Conservation (phyloP, 2,329 filamentous ascomycete species). For the Reticulascus tulasneorum region DNA sequence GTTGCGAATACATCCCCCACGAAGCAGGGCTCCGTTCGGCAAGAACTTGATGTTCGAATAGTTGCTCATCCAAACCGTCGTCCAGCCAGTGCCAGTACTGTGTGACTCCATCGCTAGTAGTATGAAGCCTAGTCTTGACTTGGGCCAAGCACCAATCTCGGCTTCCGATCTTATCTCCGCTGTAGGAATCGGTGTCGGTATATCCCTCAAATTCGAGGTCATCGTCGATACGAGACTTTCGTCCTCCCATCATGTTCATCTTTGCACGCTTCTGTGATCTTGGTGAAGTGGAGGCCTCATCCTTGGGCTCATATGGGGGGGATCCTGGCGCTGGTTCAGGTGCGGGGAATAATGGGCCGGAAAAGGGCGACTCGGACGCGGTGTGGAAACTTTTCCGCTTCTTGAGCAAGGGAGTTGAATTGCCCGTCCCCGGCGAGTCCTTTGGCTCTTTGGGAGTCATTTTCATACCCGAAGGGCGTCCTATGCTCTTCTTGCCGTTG, state of each 20-base stretch:
- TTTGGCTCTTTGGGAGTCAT: conserved; percentile 21
- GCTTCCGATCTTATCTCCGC: conserved; percentile 36
- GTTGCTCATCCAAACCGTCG: conserved; percentile 24
- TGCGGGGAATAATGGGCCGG: too few relatives aligned
- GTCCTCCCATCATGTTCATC: conserved; percentile 9
- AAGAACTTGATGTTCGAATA: conserved; percentile 53
- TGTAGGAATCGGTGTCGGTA: conserved; percentile 50
- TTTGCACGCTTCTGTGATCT: conserved; percentile 1
- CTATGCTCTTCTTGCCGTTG: conserved; percentile 55
- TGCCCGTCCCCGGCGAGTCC: conserved; percentile 12
- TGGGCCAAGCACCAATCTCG: conserved; percentile 50
- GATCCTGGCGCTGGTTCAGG: background rate
- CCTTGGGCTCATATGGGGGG: too few relatives aligned
- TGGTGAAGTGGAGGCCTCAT: background rate
- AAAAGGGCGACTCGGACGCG: too few relatives aligned
- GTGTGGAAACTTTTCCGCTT: conserved; percentile 26
- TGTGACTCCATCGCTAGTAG: conserved; percentile 43
- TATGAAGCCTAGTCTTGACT: conserved; percentile 44
- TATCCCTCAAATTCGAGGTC: conserved; percentile 42
- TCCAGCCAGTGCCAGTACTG: conserved; percentile 54
- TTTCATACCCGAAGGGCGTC: conserved; percentile 48
- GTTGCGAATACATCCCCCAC: conserved; percentile 48
- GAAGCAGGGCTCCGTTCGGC: conserved; percentile 35
- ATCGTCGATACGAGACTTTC: conserved; percentile 17
- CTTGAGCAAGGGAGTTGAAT: conserved; percentile 19